A percentile compares a stretch with the other conserved stretches of the same genome.
phyloP scores from a whole-genome alignment of 306 rosid species.

The Glycine latifolia region DNA sequence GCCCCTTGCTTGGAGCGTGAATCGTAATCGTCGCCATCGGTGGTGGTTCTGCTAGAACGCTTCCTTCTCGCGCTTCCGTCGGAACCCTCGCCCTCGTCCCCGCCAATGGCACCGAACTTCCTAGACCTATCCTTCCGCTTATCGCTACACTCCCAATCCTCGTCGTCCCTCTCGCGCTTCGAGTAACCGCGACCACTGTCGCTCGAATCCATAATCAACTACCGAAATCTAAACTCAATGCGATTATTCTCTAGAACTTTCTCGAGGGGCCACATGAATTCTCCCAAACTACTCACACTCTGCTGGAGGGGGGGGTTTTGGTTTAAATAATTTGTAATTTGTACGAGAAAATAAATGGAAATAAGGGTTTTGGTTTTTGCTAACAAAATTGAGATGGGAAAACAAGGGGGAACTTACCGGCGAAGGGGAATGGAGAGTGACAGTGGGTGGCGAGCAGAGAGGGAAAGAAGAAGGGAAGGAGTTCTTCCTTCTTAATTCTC shows the following conservation, averaged over 20 bases:
- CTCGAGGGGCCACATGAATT: slow-evolving; percentile 17
- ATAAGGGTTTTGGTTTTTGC: no score
- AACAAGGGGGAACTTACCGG: slow-evolving; percentile 17
- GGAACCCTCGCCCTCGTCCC: slow-evolving; percentile 67
- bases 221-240: slow-evolving; percentile 34
- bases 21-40: slow-evolving; percentile 73
- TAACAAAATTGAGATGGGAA: background rate
- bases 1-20: slow-evolving; percentile 70
- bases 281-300: slow-evolving; percentile 24
- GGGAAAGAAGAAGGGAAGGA: background rate
- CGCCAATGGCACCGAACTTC: slow-evolving; percentile 54
- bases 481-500: no score
- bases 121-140: slow-evolving; percentile 86
- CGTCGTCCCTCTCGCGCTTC: slow-evolving; percentile 75
- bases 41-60: slow-evolving; percentile 57
- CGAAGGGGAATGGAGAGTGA: slow-evolving; percentile 19
- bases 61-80: slow-evolving; percentile 76
- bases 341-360: background rate
- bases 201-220: slow-evolving; percentile 28
- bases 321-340: background rate
- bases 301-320: background rate
- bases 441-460: slow-evolving; percentile 22
- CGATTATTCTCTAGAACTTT: background rate
- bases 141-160: slow-evolving; percentile 76
- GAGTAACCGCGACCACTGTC: slow-evolving; percentile 51